These are phyloP conservation scores for Raffaelea deltoideospora DNA, from an alignment of 2,329 filamentous ascomycete species.

Conservation along the genomic window DNA sequence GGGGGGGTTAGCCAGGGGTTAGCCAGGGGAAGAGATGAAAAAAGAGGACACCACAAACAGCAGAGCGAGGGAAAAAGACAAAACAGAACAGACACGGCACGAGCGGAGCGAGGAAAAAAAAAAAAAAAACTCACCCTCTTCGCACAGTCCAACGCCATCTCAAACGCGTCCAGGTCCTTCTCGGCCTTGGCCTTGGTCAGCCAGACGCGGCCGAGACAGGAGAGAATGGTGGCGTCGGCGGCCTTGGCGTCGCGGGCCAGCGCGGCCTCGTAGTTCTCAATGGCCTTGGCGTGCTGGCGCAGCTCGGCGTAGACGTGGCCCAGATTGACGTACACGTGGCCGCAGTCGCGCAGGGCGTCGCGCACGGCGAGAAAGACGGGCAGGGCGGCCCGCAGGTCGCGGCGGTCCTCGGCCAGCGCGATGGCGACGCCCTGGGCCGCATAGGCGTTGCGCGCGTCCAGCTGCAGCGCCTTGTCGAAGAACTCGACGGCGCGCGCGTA, in stretches of 20 bases:
- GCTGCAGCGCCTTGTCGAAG: slow-evolving; percentile 88
- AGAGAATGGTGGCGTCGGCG: slow-evolving; percentile 63
- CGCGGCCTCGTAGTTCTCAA: slow-evolving; percentile 86
- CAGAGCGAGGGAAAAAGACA: no score
- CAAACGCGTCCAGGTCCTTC: slow-evolving; percentile 41
- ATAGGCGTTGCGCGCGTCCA: slow-evolving; percentile 93
- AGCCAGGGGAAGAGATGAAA: background rate
- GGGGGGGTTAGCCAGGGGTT: slow-evolving; percentile 17
- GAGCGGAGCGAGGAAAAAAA: no score
- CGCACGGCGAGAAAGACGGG: slow-evolving; percentile 81
- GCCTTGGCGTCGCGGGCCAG: slow-evolving; percentile 60
- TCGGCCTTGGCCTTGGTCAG: slow-evolving; percentile 59
- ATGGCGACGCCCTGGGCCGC: slow-evolving; percentile 94
- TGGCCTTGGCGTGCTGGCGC: slow-evolving; percentile 77
- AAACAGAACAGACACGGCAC: no score
- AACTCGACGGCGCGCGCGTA: slow-evolving; percentile 94
- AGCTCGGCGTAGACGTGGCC: slow-evolving; percentile 87
- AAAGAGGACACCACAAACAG: no score
- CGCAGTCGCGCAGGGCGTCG: slow-evolving; percentile 78
- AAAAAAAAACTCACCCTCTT: no score
- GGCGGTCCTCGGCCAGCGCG: slow-evolving; percentile 85
- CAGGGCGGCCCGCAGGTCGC: slow-evolving; percentile 68
- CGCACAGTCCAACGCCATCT: slow-evolving; percentile 42
- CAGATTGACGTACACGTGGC: slow-evolving; percentile 80
- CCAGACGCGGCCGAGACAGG: slow-evolving; percentile 80